Evolutionary conservation across 2,329 filamentous ascomycete species (phyloP).

Genomic region (Calonectria honghensis): DNA sequence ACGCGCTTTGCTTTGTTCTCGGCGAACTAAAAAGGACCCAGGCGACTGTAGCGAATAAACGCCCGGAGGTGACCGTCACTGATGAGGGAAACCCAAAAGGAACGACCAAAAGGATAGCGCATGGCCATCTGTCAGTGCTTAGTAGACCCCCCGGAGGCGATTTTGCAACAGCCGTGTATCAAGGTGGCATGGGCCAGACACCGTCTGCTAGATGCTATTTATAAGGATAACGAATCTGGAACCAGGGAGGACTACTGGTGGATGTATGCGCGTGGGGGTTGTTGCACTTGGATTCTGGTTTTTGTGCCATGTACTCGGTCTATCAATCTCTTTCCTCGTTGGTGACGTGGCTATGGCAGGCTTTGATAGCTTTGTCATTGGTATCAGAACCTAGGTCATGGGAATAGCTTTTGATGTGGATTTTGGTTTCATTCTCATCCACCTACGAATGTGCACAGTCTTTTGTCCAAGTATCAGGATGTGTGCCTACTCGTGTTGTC

Average conservation of each 20-base stretch:
- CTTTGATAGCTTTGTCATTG: too few relatives aligned
- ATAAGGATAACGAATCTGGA: not conserved
- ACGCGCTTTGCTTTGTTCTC: not conserved
- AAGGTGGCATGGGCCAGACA: not conserved
- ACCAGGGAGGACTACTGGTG: not conserved
- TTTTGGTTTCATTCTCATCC: too few relatives aligned
- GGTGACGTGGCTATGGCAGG: too few relatives aligned
- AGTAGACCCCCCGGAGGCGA: not conserved
- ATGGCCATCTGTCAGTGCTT: not conserved
- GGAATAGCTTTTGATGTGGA: too few relatives aligned
- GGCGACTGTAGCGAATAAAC: not conserved
- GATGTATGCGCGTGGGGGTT: too few relatives aligned
- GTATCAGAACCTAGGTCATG: too few relatives aligned
- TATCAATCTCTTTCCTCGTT: too few relatives aligned
- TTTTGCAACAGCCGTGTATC: not conserved
- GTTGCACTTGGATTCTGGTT: too few relatives aligned
- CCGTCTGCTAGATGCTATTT: not conserved
- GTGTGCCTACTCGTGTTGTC: too few relatives aligned
- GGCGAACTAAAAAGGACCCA: not conserved
- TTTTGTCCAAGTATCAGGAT: too few relatives aligned
- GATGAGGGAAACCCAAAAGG: not conserved
- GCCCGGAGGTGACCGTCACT: not conserved
- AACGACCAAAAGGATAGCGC: not conserved
- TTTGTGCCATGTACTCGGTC: too few relatives aligned
- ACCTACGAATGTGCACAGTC: too few relatives aligned